Evolutionary conservation across 106 monocot genomes (phyloP).

Genomic region (Alisma plantagoaquatica): DNA sequence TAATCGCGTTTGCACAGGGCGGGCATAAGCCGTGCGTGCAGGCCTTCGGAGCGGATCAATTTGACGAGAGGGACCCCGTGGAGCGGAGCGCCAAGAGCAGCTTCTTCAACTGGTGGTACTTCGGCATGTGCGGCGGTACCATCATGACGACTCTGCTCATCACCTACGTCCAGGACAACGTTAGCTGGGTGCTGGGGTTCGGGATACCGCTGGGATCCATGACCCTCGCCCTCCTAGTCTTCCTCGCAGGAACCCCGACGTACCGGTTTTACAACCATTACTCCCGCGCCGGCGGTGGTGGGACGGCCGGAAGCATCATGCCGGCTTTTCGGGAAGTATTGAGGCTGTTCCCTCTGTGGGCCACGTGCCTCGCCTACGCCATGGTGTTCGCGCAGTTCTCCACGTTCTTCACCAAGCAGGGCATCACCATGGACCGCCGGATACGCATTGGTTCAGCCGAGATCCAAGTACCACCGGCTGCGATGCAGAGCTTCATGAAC

Average conservation of each 20-base stretch:
- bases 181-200: slow-evolving; percentile 70
- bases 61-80: slow-evolving; percentile 47
- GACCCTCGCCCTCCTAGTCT: slow-evolving; percentile 32
- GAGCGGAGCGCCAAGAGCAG: slow-evolving; percentile 42
- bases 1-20: slow-evolving; percentile 61
- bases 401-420: slow-evolving; percentile 50
- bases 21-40: slow-evolving; percentile 68
- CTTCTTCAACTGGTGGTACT: slow-evolving; percentile 92
- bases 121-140: slow-evolving; percentile 20
- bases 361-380: slow-evolving; percentile 28
- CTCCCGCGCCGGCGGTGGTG: too few relatives aligned
- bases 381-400: slow-evolving; percentile 35
- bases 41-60: slow-evolving; percentile 90
- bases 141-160: slow-evolving; percentile 15
- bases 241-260: slow-evolving; percentile 51
- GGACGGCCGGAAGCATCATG: too few relatives aligned
- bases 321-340: too few relatives aligned
- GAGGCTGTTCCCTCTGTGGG: slow-evolving; percentile 36
- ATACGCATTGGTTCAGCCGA: slow-evolving; percentile 20
- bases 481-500: slow-evolving; percentile 36
- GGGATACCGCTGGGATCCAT: slow-evolving; percentile 54
- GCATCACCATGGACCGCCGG: slow-evolving; percentile 36
- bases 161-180: slow-evolving; percentile 59
- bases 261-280: slow-evolving; percentile 52
- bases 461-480: slow-evolving; percentile 31